phyloP scores from a whole-genome alignment of 2,329 filamentous ascomycete genomes.

The Calycina marina region DNA sequence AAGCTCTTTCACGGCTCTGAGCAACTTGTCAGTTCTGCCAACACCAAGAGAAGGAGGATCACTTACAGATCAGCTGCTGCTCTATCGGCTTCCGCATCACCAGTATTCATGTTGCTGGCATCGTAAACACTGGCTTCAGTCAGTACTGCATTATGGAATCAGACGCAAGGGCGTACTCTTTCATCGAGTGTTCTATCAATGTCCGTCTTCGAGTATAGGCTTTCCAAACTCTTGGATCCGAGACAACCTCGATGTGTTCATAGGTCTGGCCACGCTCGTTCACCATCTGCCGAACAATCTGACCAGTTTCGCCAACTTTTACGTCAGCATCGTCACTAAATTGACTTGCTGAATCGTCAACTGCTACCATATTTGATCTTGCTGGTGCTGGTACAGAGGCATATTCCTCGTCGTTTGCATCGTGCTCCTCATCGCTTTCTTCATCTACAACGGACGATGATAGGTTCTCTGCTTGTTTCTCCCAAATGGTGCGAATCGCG shows the following conservation, averaged over 20 bases:
- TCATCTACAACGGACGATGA: conserved; percentile 56
- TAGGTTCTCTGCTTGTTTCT: conserved; percentile 67
- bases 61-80: conserved; percentile 41
- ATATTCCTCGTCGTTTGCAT: conserved; percentile 35
- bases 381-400: conserved; percentile 49
- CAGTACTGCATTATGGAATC: conserved; percentile 5
- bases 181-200: too few relatives aligned
- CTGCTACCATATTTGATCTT: conserved; percentile 42
- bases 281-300: conserved; percentile 55
- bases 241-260: conserved; percentile 44
- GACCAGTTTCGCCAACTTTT: conserved; percentile 42
- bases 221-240: conserved; percentile 74
- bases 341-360: conserved; percentile 69
- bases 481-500: conserved; percentile 85
- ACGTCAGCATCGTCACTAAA: conserved; percentile 54
- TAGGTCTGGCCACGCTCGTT: conserved; percentile 51
- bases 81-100: conserved; percentile 51
- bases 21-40: conserved; percentile 7
- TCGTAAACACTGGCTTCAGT: conserved; percentile 35
- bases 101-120: conserved; percentile 47
- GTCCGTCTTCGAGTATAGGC: conserved; percentile 77
- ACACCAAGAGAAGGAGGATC: neutral
- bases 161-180: conserved; percentile 21
- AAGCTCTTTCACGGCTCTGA: conserved; percentile 58
- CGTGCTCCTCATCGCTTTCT: conserved; percentile 32